A percentile compares a stretch with the other conserved stretches of the same genome.
These are phyloP conservation scores for Cryptococcus jaspeensis DNA, from an alignment of 1,284 basidiomycete species.

Conservation along the genomic window DNA sequence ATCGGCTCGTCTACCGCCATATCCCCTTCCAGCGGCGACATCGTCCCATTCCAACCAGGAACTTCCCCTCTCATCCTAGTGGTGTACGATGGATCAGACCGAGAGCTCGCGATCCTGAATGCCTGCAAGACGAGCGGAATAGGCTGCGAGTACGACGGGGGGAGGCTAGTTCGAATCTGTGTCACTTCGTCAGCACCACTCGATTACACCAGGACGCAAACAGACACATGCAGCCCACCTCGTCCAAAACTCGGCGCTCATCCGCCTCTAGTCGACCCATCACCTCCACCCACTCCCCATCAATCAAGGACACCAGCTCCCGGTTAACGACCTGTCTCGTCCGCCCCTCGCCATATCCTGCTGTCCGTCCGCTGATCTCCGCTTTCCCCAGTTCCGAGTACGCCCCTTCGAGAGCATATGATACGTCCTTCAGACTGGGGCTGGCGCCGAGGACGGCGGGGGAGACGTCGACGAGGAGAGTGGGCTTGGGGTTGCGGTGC, in stretches of 20 bases:
- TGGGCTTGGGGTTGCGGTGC: constrained; percentile 2
- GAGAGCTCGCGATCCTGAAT: not conserved
- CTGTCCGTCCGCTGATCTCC: not conserved
- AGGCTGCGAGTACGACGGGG: not conserved
- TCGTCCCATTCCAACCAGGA: not conserved
- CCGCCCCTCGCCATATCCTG: not conserved
- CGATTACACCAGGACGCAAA: not conserved
- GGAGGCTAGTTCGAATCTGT: not conserved
- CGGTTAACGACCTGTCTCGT: not conserved
- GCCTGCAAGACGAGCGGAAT: not conserved
- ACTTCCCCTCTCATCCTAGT: not conserved
- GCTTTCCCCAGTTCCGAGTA: constrained; percentile 1
- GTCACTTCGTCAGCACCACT: not conserved
- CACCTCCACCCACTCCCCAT: constrained; percentile 30
- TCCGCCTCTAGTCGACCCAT: constrained; percentile 38
- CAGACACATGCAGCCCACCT: constrained; percentile 12
- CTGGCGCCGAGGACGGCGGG: constrained; percentile 24
- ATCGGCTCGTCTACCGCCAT: not conserved
- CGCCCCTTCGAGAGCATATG: not conserved
- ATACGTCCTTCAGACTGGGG: constrained; percentile 20
- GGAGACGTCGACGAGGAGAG: constrained; percentile 27
- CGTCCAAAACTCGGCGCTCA: constrained; percentile 9
- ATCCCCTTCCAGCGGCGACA: not conserved
- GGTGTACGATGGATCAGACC: not conserved
- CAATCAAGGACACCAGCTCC: not conserved